These are phyloP conservation scores for Saccharomyces hybrid DNA, from an alignment of 1,139 yeast species.

Conservation along the genomic window DNA sequence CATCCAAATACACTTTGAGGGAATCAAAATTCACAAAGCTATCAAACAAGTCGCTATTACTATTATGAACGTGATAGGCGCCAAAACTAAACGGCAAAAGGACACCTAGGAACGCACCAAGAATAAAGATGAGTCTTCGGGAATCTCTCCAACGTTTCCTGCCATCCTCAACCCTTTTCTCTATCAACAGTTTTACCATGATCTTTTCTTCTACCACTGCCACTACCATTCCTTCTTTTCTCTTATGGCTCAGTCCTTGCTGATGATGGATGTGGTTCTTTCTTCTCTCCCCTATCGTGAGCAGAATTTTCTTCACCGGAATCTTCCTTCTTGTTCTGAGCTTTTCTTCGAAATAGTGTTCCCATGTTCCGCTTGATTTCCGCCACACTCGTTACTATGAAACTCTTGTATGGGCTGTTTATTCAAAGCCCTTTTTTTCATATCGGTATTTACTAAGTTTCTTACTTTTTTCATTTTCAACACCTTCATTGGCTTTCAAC, in stretches of 20 bases:
- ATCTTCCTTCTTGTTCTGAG: not conserved
- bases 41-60: constrained; percentile 36
- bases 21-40: constrained; percentile 49
- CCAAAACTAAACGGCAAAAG: constrained; percentile 59
- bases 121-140: constrained; percentile 35
- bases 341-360: not conserved
- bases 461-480: not conserved
- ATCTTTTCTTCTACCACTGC: constrained; percentile 3
- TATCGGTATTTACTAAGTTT: not conserved
- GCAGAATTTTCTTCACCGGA: not conserved
- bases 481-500: not conserved
- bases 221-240: constrained; percentile 1
- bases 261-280: not conserved
- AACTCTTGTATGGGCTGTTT: not conserved
- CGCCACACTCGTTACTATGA: not conserved
- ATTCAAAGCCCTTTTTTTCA: not conserved
- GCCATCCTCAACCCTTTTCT: not conserved
- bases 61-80: constrained; percentile 23
- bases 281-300: not conserved
- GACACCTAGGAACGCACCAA: constrained; percentile 69
- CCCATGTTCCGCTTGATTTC: not conserved
- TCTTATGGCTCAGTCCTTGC: not conserved
- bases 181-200: not conserved
- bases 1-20: constrained; percentile 44
- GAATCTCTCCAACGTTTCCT: constrained; percentile 30